Percentiles rank a stretch among this genome's conserved stretches.
These are phyloP conservation scores for Simplicillium sp. DNA, from an alignment of 2,329 filamentous ascomycete genomes.

Conservation along the genomic window DNA sequence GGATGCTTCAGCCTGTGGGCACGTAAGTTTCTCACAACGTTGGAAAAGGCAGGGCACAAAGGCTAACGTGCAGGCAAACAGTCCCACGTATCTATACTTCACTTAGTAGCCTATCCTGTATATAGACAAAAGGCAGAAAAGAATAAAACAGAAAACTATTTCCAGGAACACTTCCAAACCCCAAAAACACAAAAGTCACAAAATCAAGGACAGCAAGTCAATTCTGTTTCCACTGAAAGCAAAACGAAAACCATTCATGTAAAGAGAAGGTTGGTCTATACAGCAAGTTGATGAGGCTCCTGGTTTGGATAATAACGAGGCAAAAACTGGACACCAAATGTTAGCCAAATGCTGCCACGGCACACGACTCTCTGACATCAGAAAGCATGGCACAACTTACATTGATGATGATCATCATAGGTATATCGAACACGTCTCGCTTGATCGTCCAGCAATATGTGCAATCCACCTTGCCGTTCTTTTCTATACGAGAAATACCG, in stretches of 20 bases:
- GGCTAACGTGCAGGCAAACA: too few relatives aligned
- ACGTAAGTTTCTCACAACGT: too few relatives aligned
- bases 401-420: conserved; percentile 97
- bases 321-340: conserved; percentile 36
- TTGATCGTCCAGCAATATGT: conserved; percentile 97
- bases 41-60: too few relatives aligned
- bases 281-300: conserved; percentile 45
- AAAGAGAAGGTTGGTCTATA: conserved; percentile 23
- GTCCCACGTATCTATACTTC: too few relatives aligned
- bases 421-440: conserved; percentile 94
- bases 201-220: conserved; percentile 7
- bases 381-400: conserved; percentile 47
- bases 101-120: too few relatives aligned
- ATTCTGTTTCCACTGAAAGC: neutral
- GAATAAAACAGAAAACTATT: conserved; percentile 13
- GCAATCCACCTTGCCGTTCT: conserved; percentile 87
- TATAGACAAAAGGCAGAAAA: neutral
- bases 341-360: conserved; percentile 9
- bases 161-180: conserved; percentile 9
- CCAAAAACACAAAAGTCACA: conserved; percentile 6
- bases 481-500: conserved; percentile 73
- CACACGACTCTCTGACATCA: neutral
- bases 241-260: neutral
- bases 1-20: neutral
- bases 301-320: conserved; percentile 51